Evolutionary conservation across 805 yeast species (phyloP), one percentile per base, ranked within the genome.

Genomic region (Suhomyces sp.): DNA sequence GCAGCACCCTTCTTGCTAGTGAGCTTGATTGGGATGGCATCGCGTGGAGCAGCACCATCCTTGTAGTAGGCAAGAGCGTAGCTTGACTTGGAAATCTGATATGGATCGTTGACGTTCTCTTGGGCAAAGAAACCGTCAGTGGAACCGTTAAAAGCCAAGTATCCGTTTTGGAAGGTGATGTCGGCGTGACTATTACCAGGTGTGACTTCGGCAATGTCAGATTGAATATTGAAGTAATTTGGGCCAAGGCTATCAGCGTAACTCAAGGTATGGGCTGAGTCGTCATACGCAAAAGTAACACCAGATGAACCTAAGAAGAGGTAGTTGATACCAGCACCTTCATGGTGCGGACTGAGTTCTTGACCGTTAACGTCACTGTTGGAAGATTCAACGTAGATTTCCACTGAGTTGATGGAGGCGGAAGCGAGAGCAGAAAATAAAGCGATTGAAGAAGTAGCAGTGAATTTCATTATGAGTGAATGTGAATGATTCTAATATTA

Each of bases 251-350:
- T 29, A 9, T 41, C 29, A 21, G 15, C 27, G 25, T 50, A 40
- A 2, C 4, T 31, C 24, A 52, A 33, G n/a, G 12, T 12, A 13
- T 29, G 21, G 19, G 46, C 24, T 2, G 37, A 41, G 21, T 53
- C 56, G 39, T 62, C 61, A 55, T 64, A 69, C 46, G 55, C 47
- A 24, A 65, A 56, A 12, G 53, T 52, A 25, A 54, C 58, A 22
- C 24, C 29, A 39, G 66, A 58, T 21, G 49, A 50, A 20, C 66
- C 66, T 43, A 71, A 53, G 63, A 71, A 68, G 33, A 71, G 57
- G 61, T 75, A 77, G 64, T 68, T 63, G 53, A 73, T 60, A 50
- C 72, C 81, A 48, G 81, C 81, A 57, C 80, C 81, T 59, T 71
- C 77, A 57, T 76, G 81, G 9, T 21, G 43, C n/a, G 54, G 35